These are phyloP conservation scores for Parietaria judaica DNA, from an alignment of 306 rosid species.

Conservation along the genomic window DNA sequence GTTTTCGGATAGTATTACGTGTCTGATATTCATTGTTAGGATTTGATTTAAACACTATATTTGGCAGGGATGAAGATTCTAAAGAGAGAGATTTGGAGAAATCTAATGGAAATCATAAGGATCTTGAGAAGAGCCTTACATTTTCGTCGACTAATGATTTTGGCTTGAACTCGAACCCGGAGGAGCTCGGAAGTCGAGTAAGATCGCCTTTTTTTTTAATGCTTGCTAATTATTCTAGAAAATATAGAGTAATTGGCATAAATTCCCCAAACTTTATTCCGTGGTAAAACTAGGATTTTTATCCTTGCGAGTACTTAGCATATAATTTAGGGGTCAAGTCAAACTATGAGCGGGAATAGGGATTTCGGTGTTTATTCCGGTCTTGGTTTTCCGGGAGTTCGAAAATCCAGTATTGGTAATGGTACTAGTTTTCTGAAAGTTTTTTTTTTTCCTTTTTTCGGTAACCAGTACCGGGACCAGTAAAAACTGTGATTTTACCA, in stretches of 20 bases:
- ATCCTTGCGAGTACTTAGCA: too few species aligned
- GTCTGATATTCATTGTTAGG: conserved; percentile 6
- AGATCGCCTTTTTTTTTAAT: not conserved
- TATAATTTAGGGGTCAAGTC: too few species aligned
- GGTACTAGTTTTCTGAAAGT: too few species aligned
- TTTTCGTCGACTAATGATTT: conserved; percentile 37
- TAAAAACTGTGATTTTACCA: too few species aligned
- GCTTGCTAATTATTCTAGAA: too few species aligned
- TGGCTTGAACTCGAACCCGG: conserved; percentile 33
- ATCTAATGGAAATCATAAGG: conserved; percentile 18
- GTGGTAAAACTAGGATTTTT: too few species aligned
- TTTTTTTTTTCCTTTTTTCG: not conserved
- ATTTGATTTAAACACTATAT: not conserved
- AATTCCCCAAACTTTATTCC: too few species aligned
- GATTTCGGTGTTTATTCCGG: too few species aligned
- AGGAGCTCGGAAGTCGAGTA: conserved; percentile 42
- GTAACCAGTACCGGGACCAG: not conserved
- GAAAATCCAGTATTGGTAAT: too few species aligned
- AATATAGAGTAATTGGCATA: too few species aligned
- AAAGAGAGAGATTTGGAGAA: conserved; percentile 24
- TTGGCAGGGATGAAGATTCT: conserved; percentile 31
- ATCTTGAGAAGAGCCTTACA: conserved; percentile 26
- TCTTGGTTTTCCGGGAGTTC: too few species aligned
- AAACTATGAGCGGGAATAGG: too few species aligned
- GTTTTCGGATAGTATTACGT: conserved; percentile 8